These are phyloP conservation scores for Capronia americana DNA, from an alignment of 2,329 filamentous ascomycete species.

Conservation along the genomic window DNA sequence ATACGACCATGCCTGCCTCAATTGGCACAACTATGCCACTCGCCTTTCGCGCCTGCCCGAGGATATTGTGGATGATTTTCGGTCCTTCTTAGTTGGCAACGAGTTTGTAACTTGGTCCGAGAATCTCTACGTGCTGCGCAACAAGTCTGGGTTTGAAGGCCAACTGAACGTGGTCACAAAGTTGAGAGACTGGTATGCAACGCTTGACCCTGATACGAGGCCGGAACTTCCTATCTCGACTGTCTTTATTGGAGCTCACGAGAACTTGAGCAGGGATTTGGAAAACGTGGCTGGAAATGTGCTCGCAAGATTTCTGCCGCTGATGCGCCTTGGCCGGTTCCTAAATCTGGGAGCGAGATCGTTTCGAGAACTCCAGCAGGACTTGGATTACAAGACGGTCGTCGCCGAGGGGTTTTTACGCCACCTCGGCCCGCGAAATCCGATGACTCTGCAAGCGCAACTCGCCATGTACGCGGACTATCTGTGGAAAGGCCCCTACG, in stretches of 20 bases:
- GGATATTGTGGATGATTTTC: background rate
- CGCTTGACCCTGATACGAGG: background rate
- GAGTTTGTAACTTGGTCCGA: constrained; percentile 6
- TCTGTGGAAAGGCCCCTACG: constrained; percentile 1
- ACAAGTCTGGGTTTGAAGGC: constrained; percentile 2
- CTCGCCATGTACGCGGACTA: constrained; percentile 3
- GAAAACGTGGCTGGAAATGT: background rate
- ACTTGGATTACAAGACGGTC: background rate
- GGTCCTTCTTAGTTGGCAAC: background rate
- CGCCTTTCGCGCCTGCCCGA: constrained; percentile 1
- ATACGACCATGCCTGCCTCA: constrained; percentile 5
- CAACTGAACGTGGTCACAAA: background rate
- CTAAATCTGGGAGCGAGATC: background rate
- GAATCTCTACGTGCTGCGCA: constrained; percentile 5
- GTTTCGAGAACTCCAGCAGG: background rate
- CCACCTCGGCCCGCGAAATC: background rate
- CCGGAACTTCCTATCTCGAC: background rate
- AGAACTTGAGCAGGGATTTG: background rate
- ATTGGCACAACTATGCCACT: background rate
- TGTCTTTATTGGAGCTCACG: constrained; percentile 1
- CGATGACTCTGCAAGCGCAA: background rate
- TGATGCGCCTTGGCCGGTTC: constrained; percentile 9
- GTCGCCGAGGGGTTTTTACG: background rate
- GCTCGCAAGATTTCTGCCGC: constrained; percentile 2
- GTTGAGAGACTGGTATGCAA: constrained; percentile 1